Base-by-base conservation (phyloP, 2,329 filamentous ascomycete genomes). In the Helicocarpus griseus region DNA sequence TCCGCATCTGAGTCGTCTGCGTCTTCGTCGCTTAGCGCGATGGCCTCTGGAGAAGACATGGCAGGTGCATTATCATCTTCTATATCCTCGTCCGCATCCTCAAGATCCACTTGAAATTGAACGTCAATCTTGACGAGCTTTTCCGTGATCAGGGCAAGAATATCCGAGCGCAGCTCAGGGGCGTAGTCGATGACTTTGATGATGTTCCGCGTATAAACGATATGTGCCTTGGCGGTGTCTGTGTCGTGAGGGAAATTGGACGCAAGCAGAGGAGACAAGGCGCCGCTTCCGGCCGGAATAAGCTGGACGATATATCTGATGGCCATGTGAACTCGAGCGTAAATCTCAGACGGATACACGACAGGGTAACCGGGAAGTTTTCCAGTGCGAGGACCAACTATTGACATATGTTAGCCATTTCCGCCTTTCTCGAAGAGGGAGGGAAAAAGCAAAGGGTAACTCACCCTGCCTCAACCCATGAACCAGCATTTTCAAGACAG, bases 101-200 rank as follows among this genome's bases (percentile, higher is more conserved):
- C 89, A 61, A 97, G 74, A 62, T 97, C 90, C 47, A 90, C 80
- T 69, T 96, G 91, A 68, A 97, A 93, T 65, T 96, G 87, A 1
- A 95, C 89, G 65, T 98, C 93, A 53, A 97, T 87, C 69, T 93
- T 93, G 62, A 97, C 88, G 6, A 97, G 77, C 56, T 87, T 84
- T 59, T 91, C 86, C 39, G 89, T 85, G 45, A 97, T 85, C 11
- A 95, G 73, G 51, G 89, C 83, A 56, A 95, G 77, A 22, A 97
- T 82, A 55, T 94, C 87, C 6, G 85, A 81, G 55, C 85, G 84
- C 33, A 96, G 72, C 53, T 87, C 83, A 0, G 88, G 84, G 1
- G 86, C 81, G 63, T 95, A 95, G 46, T 82, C 77, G 49, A 86
- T 83, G 31, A 97, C 74, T 53, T 78, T 80, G 24, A 97, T 73